Percentiles rank a stretch among this genome's conserved stretches.
phyloP scores from a whole-genome alignment of 139 green algal species.

The Picocystis salinarum region DNA sequence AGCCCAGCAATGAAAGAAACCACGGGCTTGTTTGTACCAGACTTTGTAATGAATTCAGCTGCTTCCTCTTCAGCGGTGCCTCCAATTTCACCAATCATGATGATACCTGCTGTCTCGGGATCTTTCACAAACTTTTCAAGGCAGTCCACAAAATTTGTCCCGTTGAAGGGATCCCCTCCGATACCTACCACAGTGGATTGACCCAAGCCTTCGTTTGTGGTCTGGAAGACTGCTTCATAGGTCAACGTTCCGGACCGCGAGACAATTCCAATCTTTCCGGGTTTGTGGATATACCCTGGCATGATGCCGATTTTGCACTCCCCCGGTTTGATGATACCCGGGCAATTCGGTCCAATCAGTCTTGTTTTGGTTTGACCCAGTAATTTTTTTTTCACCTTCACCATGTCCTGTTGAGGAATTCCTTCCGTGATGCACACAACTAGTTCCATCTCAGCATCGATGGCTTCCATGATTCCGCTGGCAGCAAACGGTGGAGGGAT shows the following conservation, averaged over 20 bases:
- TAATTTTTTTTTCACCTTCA: constrained; percentile 82
- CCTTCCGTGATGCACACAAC: constrained; percentile 98
- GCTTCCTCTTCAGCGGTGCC: constrained; percentile 94
- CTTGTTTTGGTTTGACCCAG: constrained; percentile 66
- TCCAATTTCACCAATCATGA: constrained; percentile 99
- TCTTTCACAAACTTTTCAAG: constrained; percentile 87
- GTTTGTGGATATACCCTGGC: constrained; percentile 93
- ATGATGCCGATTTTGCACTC: constrained; percentile 99
- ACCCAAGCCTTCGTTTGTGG: constrained; percentile 71
- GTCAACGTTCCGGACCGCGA: constrained; percentile 91
- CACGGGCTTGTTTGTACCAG: constrained; percentile 83
- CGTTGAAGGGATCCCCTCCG: constrained; percentile 64
- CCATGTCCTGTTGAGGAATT: constrained; percentile 96
- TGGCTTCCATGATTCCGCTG: constrained; percentile 77
- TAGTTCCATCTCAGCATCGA: constrained; percentile 84
- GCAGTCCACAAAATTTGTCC: constrained; percentile 98
- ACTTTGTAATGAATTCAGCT: constrained; percentile 68
- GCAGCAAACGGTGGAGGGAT: constrained; percentile 88
- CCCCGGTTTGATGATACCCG: constrained; percentile 86
- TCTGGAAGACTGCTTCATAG: constrained; percentile 97
- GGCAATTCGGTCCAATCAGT: constrained; percentile 96
- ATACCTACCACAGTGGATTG: constrained; percentile 87
- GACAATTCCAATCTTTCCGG: constrained; percentile 83
- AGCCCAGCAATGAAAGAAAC: constrained; percentile 98
- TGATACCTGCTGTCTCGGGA: constrained; percentile 85